Base-by-base conservation (phyloP, 2,329 filamentous ascomycete genomes). In the Penicillium polonicum region DNA sequence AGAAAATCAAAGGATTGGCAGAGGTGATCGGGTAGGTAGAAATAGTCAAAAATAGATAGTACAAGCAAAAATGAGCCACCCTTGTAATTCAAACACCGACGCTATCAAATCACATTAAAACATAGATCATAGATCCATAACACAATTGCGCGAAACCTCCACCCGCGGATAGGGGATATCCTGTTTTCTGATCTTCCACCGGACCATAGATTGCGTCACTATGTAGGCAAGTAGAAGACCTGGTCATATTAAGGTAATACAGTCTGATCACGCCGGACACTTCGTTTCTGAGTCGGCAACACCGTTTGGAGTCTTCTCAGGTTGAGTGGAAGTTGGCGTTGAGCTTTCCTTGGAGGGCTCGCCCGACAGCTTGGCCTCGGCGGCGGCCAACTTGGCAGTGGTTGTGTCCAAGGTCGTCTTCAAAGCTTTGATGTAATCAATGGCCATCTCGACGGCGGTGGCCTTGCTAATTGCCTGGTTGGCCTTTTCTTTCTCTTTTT, bases 361-460 rank as follows among this genome's bases (percentile, higher is more conserved):
- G 12, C 52, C 57, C 3, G 63, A 55, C 1, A 67, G 48, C 29
- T 61, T 64, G 65, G 82, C 83, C 70, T 90, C 89, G 17, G 88
- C 84, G 55, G 83, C 82, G 25, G 83, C 82, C 15, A 92, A 84
- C 65, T 85, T 79, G 59, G 77, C 79, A 51, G 86, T 87, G 23
- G 87, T 86, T 35, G 85, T 83, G 2, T 82, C 83, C 17, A 91
- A 78, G 70, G 95, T 89, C 66, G 85, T 79, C 74, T 95, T 87
- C 60, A 99, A 76, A 59, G 87, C 83, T 75, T 91, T 93, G 77
- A 99, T 97, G 71, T 97, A 97, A 57, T 92, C 88, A 68, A 97
- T 97, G 1, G 94, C 94, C 76, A 90, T 88, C 76, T 99, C 94
- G n/a, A 99, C 94, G 0, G 95, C 97, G 65, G 90, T 96, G 1